phyloP scores from a whole-genome alignment of 2,329 filamentous ascomycete genomes.

The Diaporthe capsici region DNA sequence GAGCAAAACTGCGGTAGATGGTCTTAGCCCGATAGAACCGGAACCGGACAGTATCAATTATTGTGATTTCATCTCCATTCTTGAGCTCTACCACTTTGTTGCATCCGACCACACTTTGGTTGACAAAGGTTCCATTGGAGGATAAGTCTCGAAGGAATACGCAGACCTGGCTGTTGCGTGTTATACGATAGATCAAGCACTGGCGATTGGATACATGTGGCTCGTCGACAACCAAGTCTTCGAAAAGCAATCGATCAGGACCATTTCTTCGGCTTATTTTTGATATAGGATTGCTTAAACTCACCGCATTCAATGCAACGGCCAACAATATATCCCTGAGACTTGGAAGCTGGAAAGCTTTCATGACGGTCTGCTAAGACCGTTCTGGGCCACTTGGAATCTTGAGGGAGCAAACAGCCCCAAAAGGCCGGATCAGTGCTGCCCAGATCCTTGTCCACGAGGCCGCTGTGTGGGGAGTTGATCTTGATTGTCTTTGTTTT shows the following conservation, averaged over 20 bases:
- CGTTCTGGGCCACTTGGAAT: neutral
- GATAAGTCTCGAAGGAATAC: slow-evolving; percentile 93
- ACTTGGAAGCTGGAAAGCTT: neutral
- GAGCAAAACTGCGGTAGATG: slow-evolving; percentile 80
- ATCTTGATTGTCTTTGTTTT: no score
- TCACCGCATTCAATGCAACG: neutral
- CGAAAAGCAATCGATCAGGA: neutral
- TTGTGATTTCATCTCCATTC: slow-evolving; percentile 90
- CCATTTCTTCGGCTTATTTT: no score
- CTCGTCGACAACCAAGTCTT: slow-evolving; percentile 80
- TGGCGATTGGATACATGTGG: slow-evolving; percentile 91
- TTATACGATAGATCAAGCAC: slow-evolving; percentile 60
- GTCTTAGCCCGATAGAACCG: slow-evolving; percentile 87
- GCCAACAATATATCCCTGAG: neutral
- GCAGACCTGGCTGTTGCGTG: slow-evolving; percentile 59
- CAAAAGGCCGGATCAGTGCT: no score
- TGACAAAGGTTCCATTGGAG: slow-evolving; percentile 95
- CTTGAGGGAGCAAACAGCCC: neutral
- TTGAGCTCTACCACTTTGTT: slow-evolving; percentile 91
- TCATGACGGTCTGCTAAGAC: neutral
- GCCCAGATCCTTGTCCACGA: no score
- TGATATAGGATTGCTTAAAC: no score
- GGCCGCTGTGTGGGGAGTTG: no score
- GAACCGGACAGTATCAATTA: slow-evolving; percentile 87
- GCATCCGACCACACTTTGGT: slow-evolving; percentile 89